Conservation (phyloP, 306 rosid genomes). For the Ziziphus jujuba region DNA sequence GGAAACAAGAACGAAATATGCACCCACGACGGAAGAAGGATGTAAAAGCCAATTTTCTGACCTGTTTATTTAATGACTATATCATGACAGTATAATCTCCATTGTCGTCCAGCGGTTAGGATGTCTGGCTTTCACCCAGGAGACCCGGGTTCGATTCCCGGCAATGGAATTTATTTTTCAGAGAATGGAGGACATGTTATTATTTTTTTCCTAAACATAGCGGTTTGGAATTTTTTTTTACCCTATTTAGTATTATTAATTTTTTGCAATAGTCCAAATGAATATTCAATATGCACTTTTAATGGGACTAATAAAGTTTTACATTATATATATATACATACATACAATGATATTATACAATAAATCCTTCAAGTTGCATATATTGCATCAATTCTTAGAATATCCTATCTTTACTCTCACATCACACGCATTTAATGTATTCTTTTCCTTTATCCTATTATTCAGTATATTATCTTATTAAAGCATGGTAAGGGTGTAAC, state of each 20-base stretch:
- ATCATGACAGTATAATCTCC: too few relatives aligned
- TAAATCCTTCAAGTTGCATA: not conserved
- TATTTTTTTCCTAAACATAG: too few relatives aligned
- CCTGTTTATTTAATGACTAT: too few relatives aligned
- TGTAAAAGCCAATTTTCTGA: too few relatives aligned
- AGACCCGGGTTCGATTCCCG: conserved; percentile 99
- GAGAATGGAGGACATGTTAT: too few relatives aligned
- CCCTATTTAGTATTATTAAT: too few relatives aligned
- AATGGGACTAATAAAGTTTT: not conserved
- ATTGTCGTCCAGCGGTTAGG: conserved; percentile 99
- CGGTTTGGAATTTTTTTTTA: too few relatives aligned
- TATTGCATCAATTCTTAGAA: conserved; percentile 7
- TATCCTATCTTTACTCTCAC: conserved; percentile 7
- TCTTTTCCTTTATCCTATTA: not conserved
- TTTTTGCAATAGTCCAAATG: too few relatives aligned
- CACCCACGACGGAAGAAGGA: too few relatives aligned
- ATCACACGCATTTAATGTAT: not conserved
- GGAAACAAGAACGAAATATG: too few relatives aligned
- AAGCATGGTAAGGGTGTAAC: too few relatives aligned
- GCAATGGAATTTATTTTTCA: conserved; percentile 62
- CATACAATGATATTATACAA: not conserved
- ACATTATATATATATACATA: not conserved
- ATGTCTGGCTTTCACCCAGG: conserved; percentile 99
- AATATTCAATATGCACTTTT: not conserved
- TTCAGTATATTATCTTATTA: too few relatives aligned